phyloP scores from a whole-genome alignment of 495 filamentous ascomycete genomes.

The Aspergillus indologenus region DNA sequence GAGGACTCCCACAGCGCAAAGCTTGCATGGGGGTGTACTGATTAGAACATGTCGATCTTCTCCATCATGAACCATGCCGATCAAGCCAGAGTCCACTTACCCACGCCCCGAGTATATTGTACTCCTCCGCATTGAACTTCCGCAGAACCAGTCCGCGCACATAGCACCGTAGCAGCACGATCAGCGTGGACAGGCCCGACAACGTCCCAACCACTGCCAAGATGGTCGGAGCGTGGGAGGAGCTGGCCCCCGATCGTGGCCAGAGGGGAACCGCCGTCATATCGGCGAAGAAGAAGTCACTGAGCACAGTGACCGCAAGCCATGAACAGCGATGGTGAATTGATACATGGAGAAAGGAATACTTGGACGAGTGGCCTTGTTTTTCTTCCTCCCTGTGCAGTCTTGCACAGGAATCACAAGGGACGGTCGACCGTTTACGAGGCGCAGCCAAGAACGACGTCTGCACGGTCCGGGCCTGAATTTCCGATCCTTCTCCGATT shows the following conservation, averaged over 20 bases:
- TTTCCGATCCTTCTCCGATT: neutral
- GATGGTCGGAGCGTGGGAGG: slow-evolving; percentile 27
- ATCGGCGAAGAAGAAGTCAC: neutral
- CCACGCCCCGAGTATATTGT: slow-evolving; percentile 13
- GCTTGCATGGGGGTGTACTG: neutral
- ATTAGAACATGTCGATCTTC: neutral
- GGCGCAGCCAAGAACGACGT: neutral
- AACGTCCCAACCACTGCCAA: slow-evolving; percentile 19
- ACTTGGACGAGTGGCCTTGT: neutral
- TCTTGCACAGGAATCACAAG: neutral
- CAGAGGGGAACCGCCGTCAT: neutral
- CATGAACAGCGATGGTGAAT: neutral
- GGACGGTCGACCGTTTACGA: neutral
- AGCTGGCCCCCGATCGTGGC: neutral
- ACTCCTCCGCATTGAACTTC: slow-evolving; percentile 19
- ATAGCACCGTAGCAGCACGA: slow-evolving; percentile 20
- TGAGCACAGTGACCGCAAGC: neutral
- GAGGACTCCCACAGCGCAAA: slow-evolving; percentile 18
- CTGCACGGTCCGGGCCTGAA: neutral
- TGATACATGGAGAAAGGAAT: neutral
- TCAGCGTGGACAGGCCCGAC: slow-evolving; percentile 14
- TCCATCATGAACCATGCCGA: neutral
- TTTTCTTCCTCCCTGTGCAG: neutral
- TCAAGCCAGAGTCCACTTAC: slow-evolving; percentile 12
- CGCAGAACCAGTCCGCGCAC: slow-evolving; percentile 18